These are phyloP conservation scores for Arabidopsis suecica DNA, from an alignment of 345 rosid genomes.

Conservation along the genomic window DNA sequence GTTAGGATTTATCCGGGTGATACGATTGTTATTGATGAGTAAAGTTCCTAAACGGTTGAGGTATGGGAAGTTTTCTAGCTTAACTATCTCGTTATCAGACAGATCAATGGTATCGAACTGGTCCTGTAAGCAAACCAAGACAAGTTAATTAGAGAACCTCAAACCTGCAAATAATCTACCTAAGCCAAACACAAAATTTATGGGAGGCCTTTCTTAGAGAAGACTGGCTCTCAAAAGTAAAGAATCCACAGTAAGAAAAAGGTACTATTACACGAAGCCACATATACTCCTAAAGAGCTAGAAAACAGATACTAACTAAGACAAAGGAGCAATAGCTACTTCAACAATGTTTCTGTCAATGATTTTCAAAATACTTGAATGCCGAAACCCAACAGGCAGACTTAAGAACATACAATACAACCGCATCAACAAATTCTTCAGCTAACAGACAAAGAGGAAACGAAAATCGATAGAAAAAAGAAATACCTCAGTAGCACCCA, in stretches of 20 bases:
- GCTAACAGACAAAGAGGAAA: not conserved
- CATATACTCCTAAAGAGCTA: not conserved
- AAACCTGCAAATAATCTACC: not conserved
- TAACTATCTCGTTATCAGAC: conserved; percentile 98
- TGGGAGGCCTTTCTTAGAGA: not conserved
- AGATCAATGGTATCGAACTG: conserved; percentile 98
- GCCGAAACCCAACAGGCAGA: conserved; percentile 4
- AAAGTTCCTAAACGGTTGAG: conserved; percentile 92
- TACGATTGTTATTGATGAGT: conserved; percentile 86
- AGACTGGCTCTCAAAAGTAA: conserved; percentile 3
- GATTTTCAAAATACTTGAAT: not conserved
- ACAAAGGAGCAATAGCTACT: conserved; percentile 1
- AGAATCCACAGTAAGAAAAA: not conserved
- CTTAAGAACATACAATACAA: not conserved
- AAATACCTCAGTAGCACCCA: conserved; percentile 98
- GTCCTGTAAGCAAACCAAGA: conserved; percentile 60
- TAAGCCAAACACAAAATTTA: not conserved
- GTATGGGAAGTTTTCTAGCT: conserved; percentile 90
- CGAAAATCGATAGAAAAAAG: conserved; percentile 10
- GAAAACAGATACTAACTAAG: conserved; percentile 13
- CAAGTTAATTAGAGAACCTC: conserved; percentile 13
- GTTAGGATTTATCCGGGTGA: conserved; percentile 88
- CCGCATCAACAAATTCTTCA: conserved; percentile 7
- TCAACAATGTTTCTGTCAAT: not conserved
- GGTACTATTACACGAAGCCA: not conserved